Conservation (phyloP, 441 rosid genomes). For the Lepidium campestre region DNA sequence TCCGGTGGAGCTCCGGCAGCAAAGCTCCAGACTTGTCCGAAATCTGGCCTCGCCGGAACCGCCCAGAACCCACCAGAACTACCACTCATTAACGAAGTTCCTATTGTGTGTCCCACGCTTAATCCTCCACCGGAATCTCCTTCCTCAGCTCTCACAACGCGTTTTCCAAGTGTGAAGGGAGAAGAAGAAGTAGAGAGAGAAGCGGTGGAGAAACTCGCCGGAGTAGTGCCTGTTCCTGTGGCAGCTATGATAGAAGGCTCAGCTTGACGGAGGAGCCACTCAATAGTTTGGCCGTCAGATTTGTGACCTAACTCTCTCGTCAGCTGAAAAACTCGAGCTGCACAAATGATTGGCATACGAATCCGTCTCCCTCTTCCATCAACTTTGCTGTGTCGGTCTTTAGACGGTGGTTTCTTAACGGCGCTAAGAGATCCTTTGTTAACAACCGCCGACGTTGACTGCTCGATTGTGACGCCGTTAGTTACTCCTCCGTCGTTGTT, state of each 20-base stretch:
- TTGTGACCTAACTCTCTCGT: slow-evolving; percentile 90
- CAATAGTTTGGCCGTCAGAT: slow-evolving; percentile 93
- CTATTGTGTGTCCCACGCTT: slow-evolving; percentile 31
- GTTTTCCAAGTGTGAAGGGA: slow-evolving; percentile 79
- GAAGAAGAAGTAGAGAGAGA: slow-evolving; percentile 55
- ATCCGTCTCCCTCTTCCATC: slow-evolving; percentile 91
- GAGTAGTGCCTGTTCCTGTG: slow-evolving; percentile 89
- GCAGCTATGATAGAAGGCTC: slow-evolving; percentile 97
- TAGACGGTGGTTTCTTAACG: slow-evolving; percentile 80
- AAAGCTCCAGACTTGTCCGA: slow-evolving; percentile 72
- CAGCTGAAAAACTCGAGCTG: slow-evolving; percentile 88
- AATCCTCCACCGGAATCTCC: slow-evolving; percentile 36
- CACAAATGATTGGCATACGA: slow-evolving; percentile 95
- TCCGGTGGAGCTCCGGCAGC: slow-evolving; percentile 55
- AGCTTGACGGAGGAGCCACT: slow-evolving; percentile 97
- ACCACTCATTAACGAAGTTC: slow-evolving; percentile 31
- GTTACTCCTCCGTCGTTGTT: slow-evolving; percentile 41
- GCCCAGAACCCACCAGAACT: slow-evolving; percentile 73
- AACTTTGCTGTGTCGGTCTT: slow-evolving; percentile 95
- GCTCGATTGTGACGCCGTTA: slow-evolving; percentile 46
- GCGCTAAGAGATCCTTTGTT: slow-evolving; percentile 27
- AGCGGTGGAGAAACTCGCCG: slow-evolving; percentile 75
- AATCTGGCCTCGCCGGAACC: slow-evolving; percentile 70
- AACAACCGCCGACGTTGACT: slow-evolving; percentile 24
- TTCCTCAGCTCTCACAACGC: slow-evolving; percentile 53